These are phyloP conservation scores for Crithidia acanthocephali DNA, from an alignment of 208 protist species.

Conservation along the genomic window DNA sequence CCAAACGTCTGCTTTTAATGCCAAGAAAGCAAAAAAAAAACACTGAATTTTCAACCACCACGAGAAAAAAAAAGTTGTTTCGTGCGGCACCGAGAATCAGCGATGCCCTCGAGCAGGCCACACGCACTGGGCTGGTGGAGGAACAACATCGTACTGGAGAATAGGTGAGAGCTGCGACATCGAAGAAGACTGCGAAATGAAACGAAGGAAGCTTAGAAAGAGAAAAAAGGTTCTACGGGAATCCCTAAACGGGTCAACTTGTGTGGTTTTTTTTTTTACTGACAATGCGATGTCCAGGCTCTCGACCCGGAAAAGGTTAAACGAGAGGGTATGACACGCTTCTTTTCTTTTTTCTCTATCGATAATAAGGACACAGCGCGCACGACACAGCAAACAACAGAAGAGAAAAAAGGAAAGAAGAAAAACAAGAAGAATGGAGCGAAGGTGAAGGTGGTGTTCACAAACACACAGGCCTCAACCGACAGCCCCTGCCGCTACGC, in stretches of 20 bases:
- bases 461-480: slow-evolving; percentile 10
- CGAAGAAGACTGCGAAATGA: slow-evolving; percentile 14
- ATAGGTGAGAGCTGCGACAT: background rate
- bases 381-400: background rate
- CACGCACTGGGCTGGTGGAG: too few species aligned
- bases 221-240: slow-evolving; percentile 8
- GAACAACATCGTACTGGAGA: too few species aligned
- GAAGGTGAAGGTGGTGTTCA: slow-evolving; percentile 5
- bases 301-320: too few species aligned
- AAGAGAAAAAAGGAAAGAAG: slow-evolving; percentile 7
- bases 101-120: too few species aligned
- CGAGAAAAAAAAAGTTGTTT: background rate
- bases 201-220: slow-evolving; percentile 4
- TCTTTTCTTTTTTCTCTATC: background rate
- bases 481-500: background rate
- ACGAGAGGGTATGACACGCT: too few species aligned
- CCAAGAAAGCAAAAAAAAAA: background rate
- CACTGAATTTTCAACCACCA: background rate
- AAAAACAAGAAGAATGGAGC: too few species aligned
- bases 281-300: too few species aligned
- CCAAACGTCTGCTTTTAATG: too few species aligned
- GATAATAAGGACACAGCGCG: background rate
- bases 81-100: background rate
- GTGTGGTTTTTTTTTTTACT: background rate
- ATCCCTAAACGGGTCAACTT: background rate